phyloP scores from a whole-genome alignment of 176 grass and related monocot genomes.

The Phoenix roebelenii region DNA sequence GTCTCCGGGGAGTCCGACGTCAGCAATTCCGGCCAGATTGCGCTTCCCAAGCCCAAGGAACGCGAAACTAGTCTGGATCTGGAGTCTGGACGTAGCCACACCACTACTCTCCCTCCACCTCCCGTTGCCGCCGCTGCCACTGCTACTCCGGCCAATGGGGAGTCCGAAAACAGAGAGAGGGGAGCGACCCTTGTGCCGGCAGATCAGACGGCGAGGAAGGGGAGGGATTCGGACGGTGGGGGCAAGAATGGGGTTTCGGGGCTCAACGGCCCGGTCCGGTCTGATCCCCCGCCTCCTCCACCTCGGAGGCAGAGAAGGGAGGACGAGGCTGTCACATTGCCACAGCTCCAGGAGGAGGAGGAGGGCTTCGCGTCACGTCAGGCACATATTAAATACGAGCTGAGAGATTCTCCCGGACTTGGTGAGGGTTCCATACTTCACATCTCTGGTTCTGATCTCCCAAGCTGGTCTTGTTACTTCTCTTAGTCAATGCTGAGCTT shows the following conservation, averaged over 20 bases:
- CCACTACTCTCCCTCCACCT: conserved; percentile 22
- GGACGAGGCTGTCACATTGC: conserved; percentile 19
- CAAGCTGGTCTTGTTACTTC: background rate
- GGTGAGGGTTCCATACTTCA: conserved; percentile 30
- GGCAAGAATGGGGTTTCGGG: conserved; percentile 7
- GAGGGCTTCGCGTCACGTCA: conserved; percentile 34
- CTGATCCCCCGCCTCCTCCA: conserved; percentile 10
- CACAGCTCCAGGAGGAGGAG: conserved; percentile 49
- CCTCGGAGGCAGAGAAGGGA: conserved; percentile 6
- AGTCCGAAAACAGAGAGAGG: conserved; percentile 3
- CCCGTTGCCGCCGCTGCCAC: conserved; percentile 14
- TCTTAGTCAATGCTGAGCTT: background rate
- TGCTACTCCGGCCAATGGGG: conserved; percentile 7
- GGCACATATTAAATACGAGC: conserved; percentile 71
- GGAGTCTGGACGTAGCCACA: conserved; percentile 46
- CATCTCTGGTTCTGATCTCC: background rate
- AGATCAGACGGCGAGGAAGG: conserved; percentile 26
- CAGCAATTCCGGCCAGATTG: conserved; percentile 43
- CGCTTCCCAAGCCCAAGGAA: conserved; percentile 37
- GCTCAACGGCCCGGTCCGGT: conserved; percentile 33
- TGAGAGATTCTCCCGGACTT: conserved; percentile 67
- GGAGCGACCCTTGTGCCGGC: background rate
- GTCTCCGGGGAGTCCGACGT: conserved; percentile 51
- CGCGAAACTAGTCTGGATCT: conserved; percentile 43
- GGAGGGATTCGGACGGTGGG: conserved; percentile 39